Evolutionary conservation across 2,329 filamentous ascomycete genomes (phyloP).

Genomic region (Colletotrichum sidae): DNA sequence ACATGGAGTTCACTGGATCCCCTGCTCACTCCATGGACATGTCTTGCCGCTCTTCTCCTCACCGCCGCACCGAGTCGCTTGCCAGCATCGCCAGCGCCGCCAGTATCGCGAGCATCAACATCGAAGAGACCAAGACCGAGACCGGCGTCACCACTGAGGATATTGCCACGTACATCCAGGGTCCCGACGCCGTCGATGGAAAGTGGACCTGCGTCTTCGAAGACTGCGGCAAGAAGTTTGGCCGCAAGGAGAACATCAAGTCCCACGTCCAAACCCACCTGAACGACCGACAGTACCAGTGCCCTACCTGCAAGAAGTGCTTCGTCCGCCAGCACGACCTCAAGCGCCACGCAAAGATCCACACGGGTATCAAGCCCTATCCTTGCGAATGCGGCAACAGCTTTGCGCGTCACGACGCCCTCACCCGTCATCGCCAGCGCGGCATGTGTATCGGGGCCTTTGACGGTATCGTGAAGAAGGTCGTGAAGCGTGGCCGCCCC

Average conservation of each 20-base stretch:
- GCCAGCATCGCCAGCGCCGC: slow-evolving; percentile 69
- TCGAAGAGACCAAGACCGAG: slow-evolving; percentile 75
- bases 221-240: slow-evolving; percentile 89
- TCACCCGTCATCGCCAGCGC: slow-evolving; percentile 92
- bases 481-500: slow-evolving; percentile 72
- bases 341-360: slow-evolving; percentile 97
- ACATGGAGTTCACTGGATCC: slow-evolving; percentile 37
- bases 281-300: slow-evolving; percentile 94
- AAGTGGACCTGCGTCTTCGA: slow-evolving; percentile 84
- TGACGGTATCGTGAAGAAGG: slow-evolving; percentile 76
- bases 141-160: slow-evolving; percentile 92
- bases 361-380: slow-evolving; percentile 95
- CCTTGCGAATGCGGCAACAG: slow-evolving; percentile 94
- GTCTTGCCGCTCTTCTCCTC: slow-evolving; percentile 50
- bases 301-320: slow-evolving; percentile 92
- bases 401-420: slow-evolving; percentile 93
- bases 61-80: slow-evolving; percentile 70
- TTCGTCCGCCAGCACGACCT: slow-evolving; percentile 98
- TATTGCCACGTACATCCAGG: slow-evolving; percentile 79
- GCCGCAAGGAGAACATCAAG: slow-evolving; percentile 98
- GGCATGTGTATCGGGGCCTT: slow-evolving; percentile 98
- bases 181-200: slow-evolving; percentile 77
- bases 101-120: slow-evolving; percentile 71
- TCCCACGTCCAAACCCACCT: slow-evolving; percentile 98
- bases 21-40: slow-evolving; percentile 40